phyloP scores from a whole-genome alignment of 148 eudicot species.

The Chenopodium album region DNA sequence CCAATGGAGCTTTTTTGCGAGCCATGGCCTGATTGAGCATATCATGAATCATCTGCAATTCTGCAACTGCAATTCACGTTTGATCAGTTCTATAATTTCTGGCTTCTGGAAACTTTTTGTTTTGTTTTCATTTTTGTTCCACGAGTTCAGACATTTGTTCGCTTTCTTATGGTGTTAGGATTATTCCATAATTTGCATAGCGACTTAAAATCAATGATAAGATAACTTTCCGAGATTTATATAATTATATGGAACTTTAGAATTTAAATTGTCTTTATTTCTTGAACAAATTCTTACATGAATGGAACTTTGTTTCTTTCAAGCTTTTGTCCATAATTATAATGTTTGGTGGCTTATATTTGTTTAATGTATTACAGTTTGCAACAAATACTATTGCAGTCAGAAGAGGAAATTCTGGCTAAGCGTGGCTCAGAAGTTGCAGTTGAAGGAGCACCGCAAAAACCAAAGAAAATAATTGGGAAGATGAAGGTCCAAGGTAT shows the following conservation, averaged over 20 bases:
- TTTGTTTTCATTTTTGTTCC: neutral
- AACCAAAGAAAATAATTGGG: slow-evolving; percentile 84
- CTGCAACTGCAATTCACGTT: neutral
- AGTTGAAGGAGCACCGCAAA: slow-evolving; percentile 57
- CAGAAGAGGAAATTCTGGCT: slow-evolving; percentile 75
- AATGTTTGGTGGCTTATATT: neutral
- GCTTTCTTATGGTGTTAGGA: neutral
- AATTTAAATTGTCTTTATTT: neutral
- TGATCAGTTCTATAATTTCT: neutral
- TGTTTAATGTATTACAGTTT: slow-evolving; percentile 39
- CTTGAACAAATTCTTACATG: neutral
- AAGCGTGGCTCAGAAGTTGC: slow-evolving; percentile 59
- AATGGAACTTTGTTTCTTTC: neutral
- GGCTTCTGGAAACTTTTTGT: neutral
- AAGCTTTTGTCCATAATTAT: neutral
- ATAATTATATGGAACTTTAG: neutral
- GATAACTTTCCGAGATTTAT: neutral
- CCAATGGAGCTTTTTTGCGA: neutral
- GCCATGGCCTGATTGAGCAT: neutral
- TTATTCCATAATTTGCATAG: neutral
- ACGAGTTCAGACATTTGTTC: neutral
- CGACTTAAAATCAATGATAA: neutral
- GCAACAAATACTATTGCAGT: slow-evolving; percentile 71
- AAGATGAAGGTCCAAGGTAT: slow-evolving; percentile 96
- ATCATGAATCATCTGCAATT: neutral